Base-by-base conservation (phyloP, 129 eudicot species). In the Artemisia tridentata region DNA sequence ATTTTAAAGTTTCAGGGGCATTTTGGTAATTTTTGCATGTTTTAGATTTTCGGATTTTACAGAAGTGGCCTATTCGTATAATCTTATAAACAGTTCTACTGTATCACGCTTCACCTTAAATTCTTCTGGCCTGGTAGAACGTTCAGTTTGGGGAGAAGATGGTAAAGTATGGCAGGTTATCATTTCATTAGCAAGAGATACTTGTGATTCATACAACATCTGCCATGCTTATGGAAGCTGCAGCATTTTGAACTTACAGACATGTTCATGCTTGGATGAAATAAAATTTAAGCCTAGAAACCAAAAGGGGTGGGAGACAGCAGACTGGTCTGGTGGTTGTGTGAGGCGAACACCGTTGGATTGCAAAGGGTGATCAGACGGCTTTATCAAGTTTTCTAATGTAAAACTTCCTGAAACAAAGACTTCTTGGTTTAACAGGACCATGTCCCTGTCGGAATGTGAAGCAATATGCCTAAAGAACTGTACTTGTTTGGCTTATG, bases 201-300 rank as follows among this genome's bases (percentile, higher is more conserved):
- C 27, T 5, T 67, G 72, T 21, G 72, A 67, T 49, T 6, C 57
- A 4, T 67, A 67, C 17, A 67, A 67, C 58, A 21, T 67, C 1
- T 67, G 59, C 16, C 31, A 45, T 67, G 43, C 57, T 27, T 68
- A 68, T n/a, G 72, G 72, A 27, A 68, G 72, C 27, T 68, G 72
- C 16, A 68, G 72, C 9, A 15, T 68, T n/a, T 23, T n/a, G 16
- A 41, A 23, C 59, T 13, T 11, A 50, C 72, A 45, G 10, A 15
- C 50, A 1, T 51, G 72, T n/a, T 25, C 61, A 27, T 68, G 72
- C 15, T 51, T 68, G 62, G 72, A 68, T 25, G 72, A 68, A 10
- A 51, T 50, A 29, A 68, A 25, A 51, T 68, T 68, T 50, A 60
- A 50, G 19, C 72, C 72, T 1, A 16, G 17, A 51, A 51, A 68